phyloP scores from a whole-genome alignment of 148 eudicot genomes.

The Rhododendron griersonianum region DNA sequence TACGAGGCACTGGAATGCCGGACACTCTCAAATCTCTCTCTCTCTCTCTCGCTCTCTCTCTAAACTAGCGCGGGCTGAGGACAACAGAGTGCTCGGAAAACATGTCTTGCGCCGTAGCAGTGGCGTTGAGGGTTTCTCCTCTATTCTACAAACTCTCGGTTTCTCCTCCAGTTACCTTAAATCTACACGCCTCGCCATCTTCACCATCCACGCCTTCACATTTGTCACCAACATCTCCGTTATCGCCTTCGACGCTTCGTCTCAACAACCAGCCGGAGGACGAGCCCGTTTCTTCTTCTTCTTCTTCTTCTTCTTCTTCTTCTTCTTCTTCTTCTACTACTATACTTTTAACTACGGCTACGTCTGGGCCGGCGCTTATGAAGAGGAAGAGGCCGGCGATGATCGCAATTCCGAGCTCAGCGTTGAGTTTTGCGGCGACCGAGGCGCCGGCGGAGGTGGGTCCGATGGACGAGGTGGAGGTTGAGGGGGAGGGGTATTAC shows the following conservation, averaged over 20 bases:
- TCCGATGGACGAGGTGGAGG: conserved; percentile 28
- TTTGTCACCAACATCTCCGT: conserved; percentile 11
- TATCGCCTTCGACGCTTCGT: conserved; percentile 12
- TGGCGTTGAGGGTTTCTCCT: conserved; percentile 19
- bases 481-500: conserved; percentile 51
- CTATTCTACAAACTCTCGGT: conserved; percentile 17
- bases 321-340: neutral
- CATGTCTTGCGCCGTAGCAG: conserved; percentile 17
- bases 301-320: neutral
- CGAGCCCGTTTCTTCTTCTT: conserved; percentile 19
- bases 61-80: neutral
- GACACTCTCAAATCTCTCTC: neutral
- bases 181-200: conserved; percentile 6
- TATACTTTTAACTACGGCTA: neutral
- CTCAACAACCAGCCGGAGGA: conserved; percentile 1
- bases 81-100: neutral
- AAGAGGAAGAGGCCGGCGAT: conserved; percentile 55
- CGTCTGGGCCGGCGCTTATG: conserved; percentile 10
- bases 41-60: neutral
- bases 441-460: conserved; percentile 6
- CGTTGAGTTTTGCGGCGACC: conserved; percentile 12
- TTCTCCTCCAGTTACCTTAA: neutral
- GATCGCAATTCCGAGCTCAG: conserved; percentile 40
- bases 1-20: neutral
- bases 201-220: conserved; percentile 11